A percentile compares a stretch with the other conserved stretches of the same genome.
Evolutionary conservation across 805 yeast genomes (phyloP).

Genomic region (Tetrapisispora iriomotensis): DNA sequence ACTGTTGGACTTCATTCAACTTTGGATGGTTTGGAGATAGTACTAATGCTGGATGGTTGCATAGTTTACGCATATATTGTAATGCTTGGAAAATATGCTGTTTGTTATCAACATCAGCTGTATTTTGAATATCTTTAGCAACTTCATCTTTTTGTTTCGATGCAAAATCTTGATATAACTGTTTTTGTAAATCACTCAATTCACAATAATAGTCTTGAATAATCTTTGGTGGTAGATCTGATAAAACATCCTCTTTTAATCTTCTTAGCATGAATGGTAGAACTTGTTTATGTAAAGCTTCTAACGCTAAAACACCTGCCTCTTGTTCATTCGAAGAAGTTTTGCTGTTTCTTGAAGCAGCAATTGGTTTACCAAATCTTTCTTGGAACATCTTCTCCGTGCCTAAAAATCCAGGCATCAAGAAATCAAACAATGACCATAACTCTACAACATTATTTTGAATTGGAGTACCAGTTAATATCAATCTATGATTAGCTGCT

Average conservation of each 20-base stretch:
- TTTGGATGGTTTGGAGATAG: conserved; percentile 78
- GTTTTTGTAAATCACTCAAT: conserved; percentile 79
- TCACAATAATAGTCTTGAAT: conserved; percentile 98
- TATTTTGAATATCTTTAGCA: conserved; percentile 47
- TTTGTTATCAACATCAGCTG: conserved; percentile 45
- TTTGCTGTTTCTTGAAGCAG: conserved; percentile 83
- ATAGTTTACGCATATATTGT: conserved; percentile 92
- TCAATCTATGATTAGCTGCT: conserved; percentile 79
- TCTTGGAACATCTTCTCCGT: conserved; percentile 91
- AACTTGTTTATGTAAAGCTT: conserved; percentile 92
- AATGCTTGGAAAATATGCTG: conserved; percentile 95
- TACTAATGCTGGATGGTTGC: conserved; percentile 94
- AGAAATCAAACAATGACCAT: conserved; percentile 94
- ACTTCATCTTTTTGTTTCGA: conserved; percentile 70
- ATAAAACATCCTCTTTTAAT: conserved; percentile 87
- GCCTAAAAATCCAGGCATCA: conserved; percentile 98
- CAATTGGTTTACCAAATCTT: conserved; percentile 94
- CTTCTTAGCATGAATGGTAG: conserved; percentile 94
- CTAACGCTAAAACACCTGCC: conserved; percentile 91
- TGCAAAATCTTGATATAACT: conserved; percentile 81
- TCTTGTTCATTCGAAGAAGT: conserved; percentile 90
- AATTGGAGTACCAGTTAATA: conserved; percentile 94
- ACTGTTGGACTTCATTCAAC: conserved; percentile 52
- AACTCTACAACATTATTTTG: conserved; percentile 93
- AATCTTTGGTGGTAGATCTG: conserved; percentile 95